Percentiles rank a stretch among this genome's conserved stretches.
phyloP scores from a whole-genome alignment of 148 eudicot species.

The Chenopodium suecicum region DNA sequence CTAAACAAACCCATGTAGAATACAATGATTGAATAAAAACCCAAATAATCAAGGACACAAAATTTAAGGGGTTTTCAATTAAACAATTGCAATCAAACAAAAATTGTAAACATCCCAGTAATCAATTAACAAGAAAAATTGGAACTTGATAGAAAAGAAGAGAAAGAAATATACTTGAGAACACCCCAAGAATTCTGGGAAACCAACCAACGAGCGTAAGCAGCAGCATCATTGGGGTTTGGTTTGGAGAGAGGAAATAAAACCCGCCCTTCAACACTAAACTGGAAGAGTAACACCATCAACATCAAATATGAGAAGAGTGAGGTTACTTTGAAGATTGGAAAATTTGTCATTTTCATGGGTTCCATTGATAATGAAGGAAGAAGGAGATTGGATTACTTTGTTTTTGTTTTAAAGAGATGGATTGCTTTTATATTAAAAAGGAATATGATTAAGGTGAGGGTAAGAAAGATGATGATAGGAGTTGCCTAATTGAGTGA shows the following conservation, averaged over 20 bases:
- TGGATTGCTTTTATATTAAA: no score
- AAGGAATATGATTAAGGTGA: no score
- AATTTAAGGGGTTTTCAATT: background rate
- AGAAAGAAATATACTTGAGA: constrained; percentile 48
- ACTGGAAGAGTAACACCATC: constrained; percentile 19
- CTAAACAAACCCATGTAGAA: background rate
- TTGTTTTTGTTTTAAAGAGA: background rate
- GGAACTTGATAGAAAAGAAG: constrained; percentile 7
- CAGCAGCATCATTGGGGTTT: constrained; percentile 42
- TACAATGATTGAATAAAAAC: background rate
- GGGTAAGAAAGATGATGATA: no score
- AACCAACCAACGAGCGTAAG: constrained; percentile 86
- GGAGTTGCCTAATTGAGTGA: no score
- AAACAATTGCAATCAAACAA: background rate
- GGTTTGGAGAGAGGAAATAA: constrained; percentile 47
- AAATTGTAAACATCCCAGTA: background rate
- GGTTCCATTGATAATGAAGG: background rate
- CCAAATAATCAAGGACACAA: background rate
- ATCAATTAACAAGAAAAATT: background rate
- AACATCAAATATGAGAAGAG: constrained; percentile 8
- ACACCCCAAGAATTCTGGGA: constrained; percentile 81
- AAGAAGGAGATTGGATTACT: no score
- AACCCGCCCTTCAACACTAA: constrained; percentile 34
- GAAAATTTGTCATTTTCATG: background rate
- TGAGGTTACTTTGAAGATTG: background rate